phyloP scores from a whole-genome alignment of 306 rosid species.

The Castanea mollissima region DNA sequence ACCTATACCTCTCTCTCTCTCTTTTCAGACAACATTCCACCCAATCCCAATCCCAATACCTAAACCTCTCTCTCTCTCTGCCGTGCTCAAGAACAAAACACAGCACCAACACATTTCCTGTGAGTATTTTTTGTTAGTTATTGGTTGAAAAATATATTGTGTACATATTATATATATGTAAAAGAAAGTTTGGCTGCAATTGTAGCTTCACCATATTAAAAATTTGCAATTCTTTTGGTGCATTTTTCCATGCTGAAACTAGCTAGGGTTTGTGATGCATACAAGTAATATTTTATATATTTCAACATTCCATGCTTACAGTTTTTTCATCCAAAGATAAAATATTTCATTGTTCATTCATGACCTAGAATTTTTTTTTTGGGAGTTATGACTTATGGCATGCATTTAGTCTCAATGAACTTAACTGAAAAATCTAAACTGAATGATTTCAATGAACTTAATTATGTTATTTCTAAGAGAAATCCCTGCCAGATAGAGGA shows the following conservation, averaged over 20 bases:
- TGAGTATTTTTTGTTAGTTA: slow-evolving; percentile 27
- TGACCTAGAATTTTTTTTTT: no score
- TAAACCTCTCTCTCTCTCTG: neutral
- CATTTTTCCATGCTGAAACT: no score
- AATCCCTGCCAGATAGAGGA: neutral
- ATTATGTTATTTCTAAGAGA: neutral
- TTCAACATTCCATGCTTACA: no score
- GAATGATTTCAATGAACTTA: no score
- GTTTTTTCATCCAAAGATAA: no score
- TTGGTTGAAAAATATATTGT: neutral
- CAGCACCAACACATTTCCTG: slow-evolving; percentile 42
- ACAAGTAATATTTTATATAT: no score
- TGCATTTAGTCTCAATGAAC: no score
- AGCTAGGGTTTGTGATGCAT: no score
- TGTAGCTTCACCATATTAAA: no score
- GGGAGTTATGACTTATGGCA: no score
- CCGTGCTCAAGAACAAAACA: slow-evolving; percentile 23
- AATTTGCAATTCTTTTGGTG: no score
- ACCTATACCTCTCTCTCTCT: slow-evolving; percentile 17
- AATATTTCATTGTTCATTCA: no score
- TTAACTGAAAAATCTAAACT: neutral
- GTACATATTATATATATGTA: neutral
- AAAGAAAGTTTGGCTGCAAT: neutral
- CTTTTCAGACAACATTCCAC: slow-evolving; percentile 32
- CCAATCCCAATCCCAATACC: slow-evolving; percentile 6